A percentile compares a stretch with the other conserved stretches of the same genome.
Conservation (phyloP, 2,329 filamentous ascomycete species). For the Tolypocladium cylindrosporum region DNA sequence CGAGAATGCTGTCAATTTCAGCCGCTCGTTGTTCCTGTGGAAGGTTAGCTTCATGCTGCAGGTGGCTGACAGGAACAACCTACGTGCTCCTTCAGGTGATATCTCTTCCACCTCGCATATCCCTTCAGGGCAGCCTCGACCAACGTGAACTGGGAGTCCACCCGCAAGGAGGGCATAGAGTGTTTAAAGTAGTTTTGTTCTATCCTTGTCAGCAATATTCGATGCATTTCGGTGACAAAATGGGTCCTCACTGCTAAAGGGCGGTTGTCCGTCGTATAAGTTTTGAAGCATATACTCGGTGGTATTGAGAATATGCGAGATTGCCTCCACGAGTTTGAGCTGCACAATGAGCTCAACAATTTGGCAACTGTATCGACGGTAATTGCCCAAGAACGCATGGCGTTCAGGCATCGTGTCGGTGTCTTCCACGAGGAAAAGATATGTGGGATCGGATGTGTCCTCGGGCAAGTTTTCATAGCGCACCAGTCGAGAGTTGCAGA, state of each 20-base stretch:
- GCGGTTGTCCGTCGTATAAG: constrained; percentile 60
- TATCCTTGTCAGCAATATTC: constrained; percentile 12
- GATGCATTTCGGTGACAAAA: neutral
- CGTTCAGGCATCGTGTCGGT: constrained; percentile 90
- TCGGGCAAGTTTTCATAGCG: constrained; percentile 82
- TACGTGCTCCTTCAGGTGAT: constrained; percentile 19
- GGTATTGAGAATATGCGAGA: constrained; percentile 75
- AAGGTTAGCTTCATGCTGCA: constrained; percentile 9
- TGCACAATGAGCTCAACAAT: constrained; percentile 82
- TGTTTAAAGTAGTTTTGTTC: constrained; percentile 55
- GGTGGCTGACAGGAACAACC: constrained; percentile 1
- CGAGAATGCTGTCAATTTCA: constrained; percentile 52
- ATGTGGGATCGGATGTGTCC: constrained; percentile 68
- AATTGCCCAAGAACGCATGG: constrained; percentile 93
- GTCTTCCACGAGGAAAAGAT: constrained; percentile 80
- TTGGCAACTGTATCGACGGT: constrained; percentile 78
- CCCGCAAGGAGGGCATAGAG: constrained; percentile 62
- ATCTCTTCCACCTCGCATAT: constrained; percentile 65
- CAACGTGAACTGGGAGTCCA: constrained; percentile 84
- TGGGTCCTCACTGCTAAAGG: constrained; percentile 50
- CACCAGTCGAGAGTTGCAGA: constrained; percentile 73
- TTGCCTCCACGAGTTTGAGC: constrained; percentile 71
- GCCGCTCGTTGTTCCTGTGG: constrained; percentile 39
- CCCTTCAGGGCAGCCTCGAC: constrained; percentile 84
- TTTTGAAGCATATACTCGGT: constrained; percentile 65